Conservation (phyloP, 768 basidiomycete species). For the Hemileccinum rubropunctum region DNA sequence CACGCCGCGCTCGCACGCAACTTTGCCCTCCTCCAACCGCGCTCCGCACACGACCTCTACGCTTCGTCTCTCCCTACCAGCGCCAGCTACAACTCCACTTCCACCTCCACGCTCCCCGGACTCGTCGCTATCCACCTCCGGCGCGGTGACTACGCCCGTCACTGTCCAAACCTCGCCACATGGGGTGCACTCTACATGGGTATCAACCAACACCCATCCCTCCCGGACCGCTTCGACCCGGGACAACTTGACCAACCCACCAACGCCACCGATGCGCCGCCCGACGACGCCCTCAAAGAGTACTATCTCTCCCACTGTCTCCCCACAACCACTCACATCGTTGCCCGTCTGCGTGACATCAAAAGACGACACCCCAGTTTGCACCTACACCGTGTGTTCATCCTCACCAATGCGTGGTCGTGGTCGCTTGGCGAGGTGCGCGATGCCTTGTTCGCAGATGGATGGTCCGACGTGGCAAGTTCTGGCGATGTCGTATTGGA, state of each 20-base stretch:
- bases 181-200: slow-evolving; percentile 50
- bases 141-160: slow-evolving; percentile 57
- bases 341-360: slow-evolving; percentile 35
- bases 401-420: slow-evolving; percentile 52
- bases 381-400: slow-evolving; percentile 36
- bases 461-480: slow-evolving; percentile 48
- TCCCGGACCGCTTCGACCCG: slow-evolving; percentile 41
- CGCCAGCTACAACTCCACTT: too few relatives aligned
- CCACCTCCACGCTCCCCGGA: slow-evolving; percentile 27
- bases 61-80: too few relatives aligned
- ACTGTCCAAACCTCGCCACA: slow-evolving; percentile 48
- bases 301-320: slow-evolving; percentile 34
- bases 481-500: slow-evolving; percentile 43
- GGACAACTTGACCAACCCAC: too few relatives aligned
- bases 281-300: too few relatives aligned
- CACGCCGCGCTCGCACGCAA: slow-evolving; percentile 48
- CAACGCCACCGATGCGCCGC: too few relatives aligned
- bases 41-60: slow-evolving; percentile 12
- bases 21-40: slow-evolving; percentile 40
- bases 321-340: slow-evolving; percentile 42
- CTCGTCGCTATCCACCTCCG: slow-evolving; percentile 57
- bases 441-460: slow-evolving; percentile 39
- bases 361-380: slow-evolving; percentile 27
- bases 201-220: slow-evolving; percentile 43
- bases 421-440: slow-evolving; percentile 41